Base-by-base conservation (phyloP, 2,329 filamentous ascomycete genomes). In the Chrysoporthe austroafricana region DNA sequence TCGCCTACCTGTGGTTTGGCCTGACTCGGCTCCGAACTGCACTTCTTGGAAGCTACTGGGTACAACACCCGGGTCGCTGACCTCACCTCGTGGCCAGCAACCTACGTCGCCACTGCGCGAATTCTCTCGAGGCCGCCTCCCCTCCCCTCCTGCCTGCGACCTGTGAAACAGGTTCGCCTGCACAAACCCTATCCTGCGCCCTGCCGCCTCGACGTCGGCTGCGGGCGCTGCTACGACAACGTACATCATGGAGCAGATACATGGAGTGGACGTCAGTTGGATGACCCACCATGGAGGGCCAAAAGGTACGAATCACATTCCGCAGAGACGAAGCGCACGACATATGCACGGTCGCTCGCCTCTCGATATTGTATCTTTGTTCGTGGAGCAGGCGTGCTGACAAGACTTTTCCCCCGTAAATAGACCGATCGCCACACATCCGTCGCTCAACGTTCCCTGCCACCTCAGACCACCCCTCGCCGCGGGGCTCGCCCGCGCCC, bases 191-290 rank as follows among this genome's bases (percentile, higher is more conserved):
- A 8, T 26, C 44, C 64, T 46, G 36, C 14, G 26, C 21, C n/a
- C 21, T 16, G 44, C 42, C n/a, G 13, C 32, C 7, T 52, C n/a
- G 16, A 50, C 39, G 32, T 14, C 48, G 32, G 43, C 32, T 39
- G 14, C 16, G 42, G 32, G 39, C 26, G 50, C 46, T 46, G 48
- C 9, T 34, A 63, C 46, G n/a, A 57, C 61, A 62, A 26, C 63
- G 54, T 46, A 2, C 76, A 82, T 73, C 70, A 95, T 95, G 92
- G 92, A 95, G 80, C 90, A 91, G 73, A 87, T 92, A 72, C 89
- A 93, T 78, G 90, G 90, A 72, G 87, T 96, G 75, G 93, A 97
- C 80, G 93, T 96, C 76, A 94, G 91, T 79, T 97, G 93, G 93
- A 91, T 96, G 83, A 86, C 86, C 73, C 91, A 96, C 80, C 62